Evolutionary conservation across 192 early-diverging fungal genomes (phyloP), one percentile per base, ranked within the genome.

Genomic region (Coemansia sp.): DNA sequence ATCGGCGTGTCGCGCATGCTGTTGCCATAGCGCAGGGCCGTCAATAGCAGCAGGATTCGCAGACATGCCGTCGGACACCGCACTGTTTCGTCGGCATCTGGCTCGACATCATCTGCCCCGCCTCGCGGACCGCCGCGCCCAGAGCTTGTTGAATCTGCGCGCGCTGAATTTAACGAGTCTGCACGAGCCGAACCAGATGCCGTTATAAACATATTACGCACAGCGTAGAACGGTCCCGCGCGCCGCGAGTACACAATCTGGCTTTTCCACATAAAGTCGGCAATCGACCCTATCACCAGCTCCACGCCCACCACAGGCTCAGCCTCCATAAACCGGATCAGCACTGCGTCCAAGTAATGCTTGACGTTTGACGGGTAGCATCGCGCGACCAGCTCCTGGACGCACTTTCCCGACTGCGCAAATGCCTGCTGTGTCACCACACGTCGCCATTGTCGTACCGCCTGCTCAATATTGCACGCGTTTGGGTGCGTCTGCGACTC

Each of bases 281-380:
- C 65, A 15, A 75, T 57, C 25, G 72, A 64, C 8, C 72, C 72
- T 10, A 75, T 60, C 6, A 69, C 66, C 26, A 75, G 49, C 53
- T 75, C 72, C 10, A 64, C 66, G 12, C 66, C 65, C n/a, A 58
- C 58, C 7, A 46, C 42, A 1, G 72, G 72, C 45, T 69, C 66
- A 0, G 38, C 66, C 28, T 60, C 57, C 65, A 75, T 75, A 30
- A 69, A 75, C 49, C 45, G 56, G 50, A 75, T 58, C 2, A 75
- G 31, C 7, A 75, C 66, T 10, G 50, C 53, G 25, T 68, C 72
- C 45, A 75, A 41, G 21, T 69, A 69, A 19, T 61, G 65, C 53
- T 57, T 60, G 20, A 17, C 35, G 12, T 35, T 59, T 12, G 72
- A 75, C n/a, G 65, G 66, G 25, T 64, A 75, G 34, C 72, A 64